phyloP scores from a whole-genome alignment of 768 basidiomycete genomes.

The Tubosaeta brunneosetosa region DNA sequence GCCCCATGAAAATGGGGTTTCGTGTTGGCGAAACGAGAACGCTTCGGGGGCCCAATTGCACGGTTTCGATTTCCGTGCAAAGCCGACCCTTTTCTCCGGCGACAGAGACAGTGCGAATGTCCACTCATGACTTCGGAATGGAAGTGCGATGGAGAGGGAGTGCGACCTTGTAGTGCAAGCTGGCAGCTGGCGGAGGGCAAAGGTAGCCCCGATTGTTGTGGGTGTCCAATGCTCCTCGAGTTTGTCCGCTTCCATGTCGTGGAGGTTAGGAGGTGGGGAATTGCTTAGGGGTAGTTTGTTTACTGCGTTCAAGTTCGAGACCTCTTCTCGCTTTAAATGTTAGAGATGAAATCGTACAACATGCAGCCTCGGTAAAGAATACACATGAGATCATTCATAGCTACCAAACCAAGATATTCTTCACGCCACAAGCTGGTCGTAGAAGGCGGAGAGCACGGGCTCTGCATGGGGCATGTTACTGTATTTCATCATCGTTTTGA shows the following conservation, averaged over 20 bases:
- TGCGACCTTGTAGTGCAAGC: not conserved
- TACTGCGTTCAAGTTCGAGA: no score
- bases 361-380: not conserved
- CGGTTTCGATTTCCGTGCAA: not conserved
- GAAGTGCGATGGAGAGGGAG: conserved; percentile 5
- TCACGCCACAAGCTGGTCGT: conserved; percentile 8
- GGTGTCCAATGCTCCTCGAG: conserved; percentile 15
- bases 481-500: not conserved
- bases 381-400: not conserved
- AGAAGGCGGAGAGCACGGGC: conserved; percentile 12
- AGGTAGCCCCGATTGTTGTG: conserved; percentile 8
- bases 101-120: conserved; percentile 12
- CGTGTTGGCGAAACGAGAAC: conserved; percentile 8
- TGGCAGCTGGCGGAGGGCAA: not conserved
- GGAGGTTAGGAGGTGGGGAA: not conserved
- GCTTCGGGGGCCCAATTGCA: not conserved
- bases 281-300: not conserved
- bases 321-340: not conserved
- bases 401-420: not conserved
- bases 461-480: conserved; percentile 1
- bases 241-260: not conserved
- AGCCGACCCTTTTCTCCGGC: not conserved
- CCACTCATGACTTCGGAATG: conserved; percentile 12
- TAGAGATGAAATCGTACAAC: not conserved
- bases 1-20: conserved; percentile 3